Percentiles rank a stretch among this genome's conserved stretches.
phyloP scores from a whole-genome alignment of 2,329 filamentous ascomycete species.

The Talaromyces verruculosus region DNA sequence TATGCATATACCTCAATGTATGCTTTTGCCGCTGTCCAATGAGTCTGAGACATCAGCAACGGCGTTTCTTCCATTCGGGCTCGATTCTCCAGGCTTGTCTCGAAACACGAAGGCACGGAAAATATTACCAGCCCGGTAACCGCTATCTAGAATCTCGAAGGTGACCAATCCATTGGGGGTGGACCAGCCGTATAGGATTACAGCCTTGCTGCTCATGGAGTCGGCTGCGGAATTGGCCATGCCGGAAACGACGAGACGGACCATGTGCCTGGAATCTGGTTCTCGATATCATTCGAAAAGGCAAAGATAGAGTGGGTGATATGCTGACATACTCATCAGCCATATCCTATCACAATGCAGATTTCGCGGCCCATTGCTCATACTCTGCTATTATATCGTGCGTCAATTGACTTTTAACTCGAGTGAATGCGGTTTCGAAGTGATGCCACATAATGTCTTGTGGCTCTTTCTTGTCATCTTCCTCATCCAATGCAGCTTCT shows the following conservation, averaged over 20 bases:
- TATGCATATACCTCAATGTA: background rate
- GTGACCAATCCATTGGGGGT: background rate
- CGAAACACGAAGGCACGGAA: background rate
- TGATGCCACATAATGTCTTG: conserved; percentile 43
- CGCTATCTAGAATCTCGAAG: background rate
- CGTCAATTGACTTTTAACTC: conserved; percentile 61
- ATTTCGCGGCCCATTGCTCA: conserved; percentile 52
- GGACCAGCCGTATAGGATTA: background rate
- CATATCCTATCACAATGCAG: conserved; percentile 12
- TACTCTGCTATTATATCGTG: conserved; percentile 59
- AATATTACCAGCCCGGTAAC: background rate
- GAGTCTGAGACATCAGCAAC: background rate
- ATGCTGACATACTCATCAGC: background rate
- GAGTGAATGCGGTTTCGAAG: conserved; percentile 45
- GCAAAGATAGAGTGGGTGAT: too few relatives aligned
- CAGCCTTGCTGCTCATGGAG: background rate
- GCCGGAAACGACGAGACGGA: background rate
- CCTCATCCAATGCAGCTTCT: conserved; percentile 54
- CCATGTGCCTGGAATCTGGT: background rate
- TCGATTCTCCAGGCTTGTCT: background rate
- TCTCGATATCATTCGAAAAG: background rate
- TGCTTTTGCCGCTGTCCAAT: background rate
- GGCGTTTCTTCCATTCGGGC: background rate
- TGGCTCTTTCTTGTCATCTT: conserved; percentile 44
- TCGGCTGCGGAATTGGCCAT: background rate